Conservation (phyloP, 305 asterid species). For the Fraxinus albicans region DNA sequence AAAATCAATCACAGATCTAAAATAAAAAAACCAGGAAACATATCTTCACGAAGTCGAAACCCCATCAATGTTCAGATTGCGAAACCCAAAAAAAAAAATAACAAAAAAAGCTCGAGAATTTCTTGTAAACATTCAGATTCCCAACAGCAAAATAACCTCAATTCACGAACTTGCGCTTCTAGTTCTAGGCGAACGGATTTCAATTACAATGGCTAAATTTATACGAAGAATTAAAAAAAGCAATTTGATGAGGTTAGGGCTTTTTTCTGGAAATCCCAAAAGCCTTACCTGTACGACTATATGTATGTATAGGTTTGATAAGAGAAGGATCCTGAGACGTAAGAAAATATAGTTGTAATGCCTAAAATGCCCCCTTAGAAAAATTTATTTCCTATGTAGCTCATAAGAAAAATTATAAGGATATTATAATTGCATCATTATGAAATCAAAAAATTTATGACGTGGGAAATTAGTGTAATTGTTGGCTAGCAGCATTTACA, state of each 20-base stretch:
- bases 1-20: conserved; percentile 14
- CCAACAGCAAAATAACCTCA: not conserved
- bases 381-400: not conserved
- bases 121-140: not conserved
- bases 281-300: not conserved
- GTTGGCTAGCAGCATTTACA: not conserved
- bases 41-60: not conserved
- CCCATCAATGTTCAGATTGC: not conserved
- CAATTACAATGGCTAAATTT: not conserved
- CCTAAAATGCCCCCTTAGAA: not conserved
- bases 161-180: not conserved
- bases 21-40: conserved; percentile 18
- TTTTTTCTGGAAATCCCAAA: not conserved
- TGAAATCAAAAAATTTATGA: not conserved
- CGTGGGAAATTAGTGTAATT: not conserved
- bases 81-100: not conserved
- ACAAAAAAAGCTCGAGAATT: not conserved
- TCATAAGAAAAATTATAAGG: not conserved
- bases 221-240: not conserved
- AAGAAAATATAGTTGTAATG: not conserved
- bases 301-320: not conserved
- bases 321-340: not conserved
- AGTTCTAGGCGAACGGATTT: not conserved
- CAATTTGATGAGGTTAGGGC: not conserved
- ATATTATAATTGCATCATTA: not conserved